These are phyloP conservation scores for Glomus cerebriforme DNA, from an alignment of 192 early-diverging fungal genomes.

Conservation along the genomic window DNA sequence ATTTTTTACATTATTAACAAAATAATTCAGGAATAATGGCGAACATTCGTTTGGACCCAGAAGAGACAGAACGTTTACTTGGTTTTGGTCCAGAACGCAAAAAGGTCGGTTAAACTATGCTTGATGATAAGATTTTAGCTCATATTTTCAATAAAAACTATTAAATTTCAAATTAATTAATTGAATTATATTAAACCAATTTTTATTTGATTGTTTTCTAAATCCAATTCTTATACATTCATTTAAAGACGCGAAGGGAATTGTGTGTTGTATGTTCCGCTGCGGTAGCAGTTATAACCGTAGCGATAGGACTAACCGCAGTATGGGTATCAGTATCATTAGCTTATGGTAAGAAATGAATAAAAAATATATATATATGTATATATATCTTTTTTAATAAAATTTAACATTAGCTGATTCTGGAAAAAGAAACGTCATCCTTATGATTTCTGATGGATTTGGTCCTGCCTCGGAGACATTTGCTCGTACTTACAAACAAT, in stretches of 20 bases:
- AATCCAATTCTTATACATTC: not conserved
- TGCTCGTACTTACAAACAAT: constrained; percentile 80
- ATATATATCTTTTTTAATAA: not conserved
- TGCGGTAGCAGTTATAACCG: not conserved
- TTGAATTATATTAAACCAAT: not conserved
- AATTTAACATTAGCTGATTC: constrained; percentile 15
- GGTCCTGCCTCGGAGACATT: constrained; percentile 93
- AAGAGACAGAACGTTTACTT: not conserved
- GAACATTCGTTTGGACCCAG: not conserved
- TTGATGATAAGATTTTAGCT: no score
- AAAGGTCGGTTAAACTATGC: not conserved
- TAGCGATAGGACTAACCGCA: not conserved
- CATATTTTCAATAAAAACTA: no score
- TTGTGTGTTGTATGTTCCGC: not conserved
- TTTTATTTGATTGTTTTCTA: no score
- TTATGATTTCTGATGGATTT: constrained; percentile 96
- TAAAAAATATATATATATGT: not conserved
- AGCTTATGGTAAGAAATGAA: not conserved
- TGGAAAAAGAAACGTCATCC: constrained; percentile 74
- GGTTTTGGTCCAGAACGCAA: not conserved
- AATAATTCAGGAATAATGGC: no score
- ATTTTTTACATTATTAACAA: no score
- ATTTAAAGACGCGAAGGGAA: not conserved
- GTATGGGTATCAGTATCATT: not conserved
- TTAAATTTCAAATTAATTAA: not conserved